phyloP scores from a whole-genome alignment of 2,329 filamentous ascomycete genomes.

The Elsinoe batatas region DNA sequence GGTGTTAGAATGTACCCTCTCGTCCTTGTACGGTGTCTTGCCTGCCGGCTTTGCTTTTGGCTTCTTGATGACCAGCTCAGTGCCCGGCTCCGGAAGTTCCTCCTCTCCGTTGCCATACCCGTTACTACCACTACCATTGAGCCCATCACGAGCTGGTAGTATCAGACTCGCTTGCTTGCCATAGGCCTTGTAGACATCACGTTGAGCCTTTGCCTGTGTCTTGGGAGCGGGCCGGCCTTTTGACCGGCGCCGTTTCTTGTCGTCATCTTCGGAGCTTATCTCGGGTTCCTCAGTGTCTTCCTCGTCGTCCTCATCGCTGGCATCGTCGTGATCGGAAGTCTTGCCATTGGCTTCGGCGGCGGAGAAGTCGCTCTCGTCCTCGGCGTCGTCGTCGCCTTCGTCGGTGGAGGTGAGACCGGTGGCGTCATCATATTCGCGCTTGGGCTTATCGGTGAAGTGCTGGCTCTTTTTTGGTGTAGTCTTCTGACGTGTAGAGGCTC shows the following conservation, averaged over 20 bases:
- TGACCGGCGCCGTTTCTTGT: not conserved
- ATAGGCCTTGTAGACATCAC: not conserved
- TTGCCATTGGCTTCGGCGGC: not conserved
- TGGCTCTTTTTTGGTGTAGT: not conserved
- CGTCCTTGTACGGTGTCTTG: conserved; percentile 46
- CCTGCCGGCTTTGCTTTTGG: conserved; percentile 53
- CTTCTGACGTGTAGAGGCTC: not conserved
- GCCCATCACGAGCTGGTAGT: not conserved
- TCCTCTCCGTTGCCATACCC: conserved; percentile 46
- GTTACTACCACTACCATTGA: conserved; percentile 31
- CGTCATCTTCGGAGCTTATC: not conserved
- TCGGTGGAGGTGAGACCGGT: conserved; percentile 7
- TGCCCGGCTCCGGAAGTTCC: conserved; percentile 46
- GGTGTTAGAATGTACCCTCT: conserved; percentile 54
- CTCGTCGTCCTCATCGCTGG: not conserved
- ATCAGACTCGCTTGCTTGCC: not conserved
- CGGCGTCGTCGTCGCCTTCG: not conserved
- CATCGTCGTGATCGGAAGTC: not conserved
- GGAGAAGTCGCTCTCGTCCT: not conserved
- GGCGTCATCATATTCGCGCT: conserved; percentile 2
- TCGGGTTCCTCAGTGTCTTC: not conserved
- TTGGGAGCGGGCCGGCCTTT: not conserved
- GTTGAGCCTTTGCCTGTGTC: not conserved
- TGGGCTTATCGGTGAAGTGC: conserved; percentile 3
- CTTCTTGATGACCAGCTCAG: conserved; percentile 52